A percentile compares a stretch with the other conserved stretches of the same genome.
phyloP scores from a whole-genome alignment of 192 early-diverging fungal species.

The Endogone sp. region DNA sequence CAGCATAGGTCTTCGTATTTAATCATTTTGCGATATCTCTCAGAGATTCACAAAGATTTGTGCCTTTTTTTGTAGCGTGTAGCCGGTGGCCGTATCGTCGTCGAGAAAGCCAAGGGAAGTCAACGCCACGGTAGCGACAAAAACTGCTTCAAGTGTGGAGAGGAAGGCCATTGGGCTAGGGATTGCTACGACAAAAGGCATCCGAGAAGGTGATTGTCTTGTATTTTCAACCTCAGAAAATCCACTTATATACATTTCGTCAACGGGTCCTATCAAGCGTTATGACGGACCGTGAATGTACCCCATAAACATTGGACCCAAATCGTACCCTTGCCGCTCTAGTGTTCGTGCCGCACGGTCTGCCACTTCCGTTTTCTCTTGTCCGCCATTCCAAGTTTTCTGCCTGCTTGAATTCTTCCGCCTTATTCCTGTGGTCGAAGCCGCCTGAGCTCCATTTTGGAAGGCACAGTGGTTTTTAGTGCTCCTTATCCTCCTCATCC shows the following conservation, averaged over 20 bases:
- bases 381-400: neutral
- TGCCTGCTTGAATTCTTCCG: too few relatives aligned
- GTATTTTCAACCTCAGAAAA: too few relatives aligned
- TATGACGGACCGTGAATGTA: too few relatives aligned
- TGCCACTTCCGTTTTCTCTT: neutral
- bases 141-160: slow-evolving; percentile 17
- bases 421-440: neutral
- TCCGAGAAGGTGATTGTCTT: neutral
- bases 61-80: slow-evolving; percentile 6
- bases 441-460: neutral
- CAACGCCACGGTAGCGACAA: slow-evolving; percentile 5
- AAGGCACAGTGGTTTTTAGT: neutral
- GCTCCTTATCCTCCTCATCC: too few relatives aligned
- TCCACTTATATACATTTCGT: too few relatives aligned
- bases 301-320: neutral
- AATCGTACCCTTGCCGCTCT: neutral
- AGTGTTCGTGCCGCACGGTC: neutral
- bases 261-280: too few relatives aligned
- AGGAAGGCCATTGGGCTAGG: slow-evolving; percentile 15
- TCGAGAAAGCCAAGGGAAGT: slow-evolving; percentile 18
- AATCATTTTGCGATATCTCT: too few relatives aligned
- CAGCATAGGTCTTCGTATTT: too few relatives aligned
- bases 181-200: neutral
- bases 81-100: slow-evolving; percentile 17
- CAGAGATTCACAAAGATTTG: too few relatives aligned